Evolutionary conservation across 257 asterid species (phyloP), one percentile per base, ranked within the genome.

Genomic region (Penstemon eatonii): DNA sequence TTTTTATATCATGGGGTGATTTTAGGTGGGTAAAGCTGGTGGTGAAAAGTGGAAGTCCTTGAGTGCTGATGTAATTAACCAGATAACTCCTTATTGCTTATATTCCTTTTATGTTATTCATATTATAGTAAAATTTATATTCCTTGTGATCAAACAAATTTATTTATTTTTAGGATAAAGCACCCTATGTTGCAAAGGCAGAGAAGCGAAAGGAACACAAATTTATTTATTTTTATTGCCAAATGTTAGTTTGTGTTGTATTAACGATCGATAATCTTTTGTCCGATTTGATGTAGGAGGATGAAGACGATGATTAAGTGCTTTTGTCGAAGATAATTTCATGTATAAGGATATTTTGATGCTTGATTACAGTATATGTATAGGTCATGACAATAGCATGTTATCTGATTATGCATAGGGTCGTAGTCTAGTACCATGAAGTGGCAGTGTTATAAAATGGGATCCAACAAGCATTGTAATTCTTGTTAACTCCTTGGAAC

Each of bases 21-120:
- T 56, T 43, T 76, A 88, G 95, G 92, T 88, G 63, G 90, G 92
- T 12, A 88, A 84, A 68, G 95, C 95, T 69, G 87, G 82, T 58
- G 95, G 95, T 67, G 86, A 72, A 3, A 72, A 73, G 68, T 88
- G 95, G 95, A 88, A 84, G 72, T 79, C 87, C 3, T 47, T 88
- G 73, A 76, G 79, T 50, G 81, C 38, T 0, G 83, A 84, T 84
- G 95, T 89, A 77, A 66, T 45, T 12, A 1, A 25, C 33, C 33
- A 25, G 12, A 56, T 12, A 60, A 7, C 37, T 8, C 3, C 44
- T 36, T 38, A 60, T 41, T 5, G 33, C 33, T 25, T 25, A 25
- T 25, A 1, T 25, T 1, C 33, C 33, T 25, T 25, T 25, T 25
- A 25, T 25, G 33, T 25, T 25, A 25, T 25, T 25, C 33, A 25